Evolutionary conservation across 805 yeast genomes (phyloP), one percentile per base, ranked within the genome.

Genomic region (Lipomyces spencermartinsiae): DNA sequence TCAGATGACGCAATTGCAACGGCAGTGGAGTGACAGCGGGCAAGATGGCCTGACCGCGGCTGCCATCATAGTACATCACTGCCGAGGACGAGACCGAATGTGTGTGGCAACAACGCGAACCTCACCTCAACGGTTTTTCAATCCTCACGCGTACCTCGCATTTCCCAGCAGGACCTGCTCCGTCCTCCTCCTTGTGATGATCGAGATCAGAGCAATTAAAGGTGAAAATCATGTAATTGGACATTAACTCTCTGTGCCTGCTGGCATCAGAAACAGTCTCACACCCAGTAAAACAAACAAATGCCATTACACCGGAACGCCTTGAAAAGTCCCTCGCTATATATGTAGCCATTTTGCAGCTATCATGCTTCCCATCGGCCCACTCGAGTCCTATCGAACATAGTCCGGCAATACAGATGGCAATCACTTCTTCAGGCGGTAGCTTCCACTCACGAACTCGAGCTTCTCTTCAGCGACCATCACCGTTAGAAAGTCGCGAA

Each of bases 401-500:
- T n/a, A n/a, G 19, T 12, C 43, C 10, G 55, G 6, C 16, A 34
- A 33, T 34, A 12, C 60, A 14, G n/a, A 22, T 7, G 14, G n/a
- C 29, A 7, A n/a, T 63, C 39, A 66, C 69, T 65, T 75, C 62
- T 70, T 72, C 62, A 83, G 73, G 61, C 75, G 78, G 71, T 78
- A 84, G 35, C 73, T 73, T 7, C 80, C 82, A 16, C 78, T 80
- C n/a, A 70, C 73, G 31, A 74, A 60, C 39, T 75, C 78, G 49
- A 85, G 74, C 69, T 78, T 77, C 19, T 79, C 84, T 61, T 84
- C 85, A 22, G 81, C 83, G 4, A 83, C 84, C 78, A 83, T 79
- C 31, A 74, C 73, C 34, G 78, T 75, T 62, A 85, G 73, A 67
- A 80, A 84, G 34, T 73, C 78, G 70, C 82, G 82, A 67, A 86